phyloP scores from a whole-genome alignment of 2,329 filamentous ascomycete genomes.

The Cercospora canescens region DNA sequence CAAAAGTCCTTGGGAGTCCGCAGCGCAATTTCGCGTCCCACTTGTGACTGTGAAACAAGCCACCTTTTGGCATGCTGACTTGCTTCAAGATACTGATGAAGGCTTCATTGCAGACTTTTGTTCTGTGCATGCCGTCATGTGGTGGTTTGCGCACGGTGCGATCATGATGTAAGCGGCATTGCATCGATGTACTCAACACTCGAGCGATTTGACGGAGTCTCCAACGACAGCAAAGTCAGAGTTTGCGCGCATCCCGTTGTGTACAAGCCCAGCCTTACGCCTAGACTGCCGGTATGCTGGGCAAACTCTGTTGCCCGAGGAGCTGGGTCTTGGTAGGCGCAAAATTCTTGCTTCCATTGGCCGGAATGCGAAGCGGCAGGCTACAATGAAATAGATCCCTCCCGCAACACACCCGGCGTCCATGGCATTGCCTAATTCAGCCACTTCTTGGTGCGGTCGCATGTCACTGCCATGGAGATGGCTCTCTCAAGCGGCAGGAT shows the following conservation, averaged over 20 bases:
- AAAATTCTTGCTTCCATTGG: neutral
- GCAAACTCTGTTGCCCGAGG: neutral
- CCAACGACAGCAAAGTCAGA: neutral
- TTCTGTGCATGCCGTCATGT: neutral
- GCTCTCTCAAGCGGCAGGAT: neutral
- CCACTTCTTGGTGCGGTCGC: neutral
- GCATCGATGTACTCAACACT: neutral
- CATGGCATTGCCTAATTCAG: constrained; percentile 6
- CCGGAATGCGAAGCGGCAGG: neutral
- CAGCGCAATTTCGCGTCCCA: neutral
- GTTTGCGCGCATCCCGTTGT: neutral
- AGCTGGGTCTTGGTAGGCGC: neutral
- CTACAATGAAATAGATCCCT: neutral
- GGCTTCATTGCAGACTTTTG: neutral
- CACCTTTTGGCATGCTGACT: neutral
- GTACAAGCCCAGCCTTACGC: constrained; percentile 2
- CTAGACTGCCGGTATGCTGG: constrained; percentile 4
- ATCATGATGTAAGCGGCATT: neutral
- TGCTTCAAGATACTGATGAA: neutral
- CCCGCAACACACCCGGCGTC: constrained; percentile 1
- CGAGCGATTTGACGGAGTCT: neutral
- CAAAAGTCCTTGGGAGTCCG: neutral
- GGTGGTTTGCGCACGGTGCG: neutral
- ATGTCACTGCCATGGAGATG: constrained; percentile 1
- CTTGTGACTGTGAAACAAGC: neutral